These are phyloP conservation scores for Ballota nigra DNA, from an alignment of 257 asterid genomes.

Conservation along the genomic window DNA sequence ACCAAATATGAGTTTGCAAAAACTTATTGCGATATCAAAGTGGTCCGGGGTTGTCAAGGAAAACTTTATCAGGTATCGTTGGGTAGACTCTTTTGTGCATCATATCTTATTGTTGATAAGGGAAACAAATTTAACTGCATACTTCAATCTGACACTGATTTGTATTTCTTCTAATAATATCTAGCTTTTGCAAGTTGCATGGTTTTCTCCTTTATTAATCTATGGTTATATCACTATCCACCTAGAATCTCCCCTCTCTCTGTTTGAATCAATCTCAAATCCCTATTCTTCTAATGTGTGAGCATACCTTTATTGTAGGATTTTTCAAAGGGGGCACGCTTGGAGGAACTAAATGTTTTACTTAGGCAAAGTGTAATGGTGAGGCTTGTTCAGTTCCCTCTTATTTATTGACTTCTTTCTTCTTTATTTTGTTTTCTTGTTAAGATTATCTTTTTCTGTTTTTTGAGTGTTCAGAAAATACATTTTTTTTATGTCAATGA, in stretches of 20 bases:
- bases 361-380: constrained; percentile 96
- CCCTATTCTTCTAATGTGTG: constrained; percentile 8
- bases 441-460: constrained; percentile 2
- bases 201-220: constrained; percentile 13
- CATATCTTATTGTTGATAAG: constrained; percentile 5
- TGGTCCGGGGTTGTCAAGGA: constrained; percentile 58
- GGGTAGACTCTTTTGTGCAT: constrained; percentile 8
- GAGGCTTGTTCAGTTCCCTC: constrained; percentile 21
- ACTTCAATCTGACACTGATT: not conserved
- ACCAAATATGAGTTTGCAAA: constrained; percentile 85
- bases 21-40: constrained; percentile 71
- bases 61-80: constrained; percentile 63
- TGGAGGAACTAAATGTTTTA: constrained; percentile 83
- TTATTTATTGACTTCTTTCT: not conserved
- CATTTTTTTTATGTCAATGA: not conserved
- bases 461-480: constrained; percentile 3
- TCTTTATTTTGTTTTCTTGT: not conserved
- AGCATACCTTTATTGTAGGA: constrained; percentile 54
- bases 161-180: constrained; percentile 8
- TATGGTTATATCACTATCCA: not conserved
- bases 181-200: constrained; percentile 18
- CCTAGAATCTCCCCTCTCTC: not conserved
- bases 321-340: constrained; percentile 85
- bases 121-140: not conserved
- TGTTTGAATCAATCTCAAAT: not conserved